Base-by-base conservation (phyloP, 202 grass and related monocot genomes). In the Saccharum hybrid region DNA sequence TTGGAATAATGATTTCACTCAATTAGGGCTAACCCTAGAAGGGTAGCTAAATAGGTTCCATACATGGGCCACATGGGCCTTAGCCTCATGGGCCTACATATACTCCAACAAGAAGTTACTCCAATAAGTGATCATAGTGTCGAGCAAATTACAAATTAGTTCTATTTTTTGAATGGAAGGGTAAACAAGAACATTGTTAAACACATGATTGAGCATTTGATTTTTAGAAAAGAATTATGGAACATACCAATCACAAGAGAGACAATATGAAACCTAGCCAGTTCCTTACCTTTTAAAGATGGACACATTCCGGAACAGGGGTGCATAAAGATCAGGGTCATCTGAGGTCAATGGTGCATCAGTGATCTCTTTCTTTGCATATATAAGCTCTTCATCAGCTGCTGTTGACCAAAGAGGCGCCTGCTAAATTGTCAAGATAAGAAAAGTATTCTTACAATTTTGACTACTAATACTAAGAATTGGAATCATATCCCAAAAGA, bases 361-460 rank as follows among this genome's bases (percentile, higher is more conserved):
- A 6, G 19, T 61, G 77, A 98, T 85, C 64, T 93, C 90, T 87
- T 86, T 91, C 66, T 91, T 95, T 41, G 83, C 89, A 87, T 93
- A 94, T 60, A 87, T 28, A 90, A 98, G 90, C 59, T 95, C 92
- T 81, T 88, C 61, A 80, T 93, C 94, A 75, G 90, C 86, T 62
- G 56, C 23, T 45, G 94, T 88, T 81, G 84, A 90, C 86, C 92
- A 92, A 86, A 88, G 73, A 0, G 90, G 86, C 10, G 57, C 85
- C 90, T 97, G 68, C 49, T 72, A 90, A 81, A 38, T 85, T 52
- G 54, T 42, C 60, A 80, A 68, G 8, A 4, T 38, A 74, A 73
- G 10, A 78, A 23, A 76, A 76, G 66, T 4, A 23, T 37, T 60
- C 42, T 77, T 42, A 79, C 6, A 16, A 87, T 69, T 45, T 61